phyloP scores from a whole-genome alignment of 2,329 filamentous ascomycete species.

The Coleophoma cylindrospora region DNA sequence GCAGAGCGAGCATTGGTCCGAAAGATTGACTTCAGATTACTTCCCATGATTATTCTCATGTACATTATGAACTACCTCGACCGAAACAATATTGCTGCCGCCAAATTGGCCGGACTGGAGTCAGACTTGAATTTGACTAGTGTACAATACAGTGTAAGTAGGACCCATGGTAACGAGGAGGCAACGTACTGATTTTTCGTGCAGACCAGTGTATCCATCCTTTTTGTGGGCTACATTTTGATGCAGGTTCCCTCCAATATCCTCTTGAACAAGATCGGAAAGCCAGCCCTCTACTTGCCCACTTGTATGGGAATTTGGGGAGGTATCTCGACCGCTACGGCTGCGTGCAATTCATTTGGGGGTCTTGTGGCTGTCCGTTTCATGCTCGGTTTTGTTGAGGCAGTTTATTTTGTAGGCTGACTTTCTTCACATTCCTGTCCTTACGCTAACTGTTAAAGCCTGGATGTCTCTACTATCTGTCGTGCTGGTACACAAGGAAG shows the following conservation, averaged over 20 bases:
- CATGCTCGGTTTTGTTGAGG: constrained; percentile 21
- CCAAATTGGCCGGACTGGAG: constrained; percentile 34
- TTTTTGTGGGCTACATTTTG: constrained; percentile 39
- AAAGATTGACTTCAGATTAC: constrained; percentile 26
- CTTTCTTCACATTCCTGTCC: too few species aligned
- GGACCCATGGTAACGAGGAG: too few species aligned
- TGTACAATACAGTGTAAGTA: constrained; percentile 18
- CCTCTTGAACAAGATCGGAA: constrained; percentile 18
- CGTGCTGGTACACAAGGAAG: constrained; percentile 32
- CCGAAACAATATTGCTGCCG: constrained; percentile 30
- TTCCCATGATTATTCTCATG: constrained; percentile 27
- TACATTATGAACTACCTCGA: constrained; percentile 37
- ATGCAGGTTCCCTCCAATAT: constrained; percentile 32
- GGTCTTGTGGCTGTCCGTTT: constrained; percentile 29
- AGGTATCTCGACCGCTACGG: constrained; percentile 26
- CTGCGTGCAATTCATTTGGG: constrained; percentile 28
- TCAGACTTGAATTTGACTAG: constrained; percentile 32
- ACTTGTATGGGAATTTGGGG: constrained; percentile 26
- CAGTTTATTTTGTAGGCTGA: constrained; percentile 10
- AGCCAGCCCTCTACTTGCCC: constrained; percentile 24
- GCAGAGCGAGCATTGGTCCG: constrained; percentile 5
- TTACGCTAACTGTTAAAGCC: constrained; percentile 7
- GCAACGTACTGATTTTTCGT: constrained; percentile 6
- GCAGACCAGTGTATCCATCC: constrained; percentile 35
- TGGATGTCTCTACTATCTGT: constrained; percentile 32